Percentiles rank a stretch among this genome's conserved stretches.
Evolutionary conservation across 257 asterid genomes (phyloP).

Genomic region (Capsicum chinense): DNA sequence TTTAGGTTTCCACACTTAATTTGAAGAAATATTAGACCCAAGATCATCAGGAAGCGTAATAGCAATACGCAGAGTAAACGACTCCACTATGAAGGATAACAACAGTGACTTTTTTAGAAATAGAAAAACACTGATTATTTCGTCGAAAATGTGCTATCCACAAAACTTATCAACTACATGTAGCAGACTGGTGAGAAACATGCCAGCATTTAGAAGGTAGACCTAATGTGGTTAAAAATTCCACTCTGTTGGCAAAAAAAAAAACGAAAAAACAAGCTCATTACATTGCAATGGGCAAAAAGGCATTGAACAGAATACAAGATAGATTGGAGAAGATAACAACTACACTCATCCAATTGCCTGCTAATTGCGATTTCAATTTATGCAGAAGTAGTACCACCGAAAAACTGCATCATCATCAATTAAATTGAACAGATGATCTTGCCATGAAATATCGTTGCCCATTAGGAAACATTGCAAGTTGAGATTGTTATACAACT

Average conservation of each 20-base stretch:
- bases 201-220: neutral
- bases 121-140: no score
- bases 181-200: no score
- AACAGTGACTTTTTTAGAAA: no score
- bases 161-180: no score
- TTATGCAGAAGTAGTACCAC: neutral
- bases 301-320: neutral
- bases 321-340: conserved; percentile 2
- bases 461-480: neutral
- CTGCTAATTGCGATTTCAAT: conserved; percentile 7
- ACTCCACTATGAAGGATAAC: no score
- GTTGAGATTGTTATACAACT: neutral
- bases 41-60: no score
- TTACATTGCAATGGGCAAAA: neutral
- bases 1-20: no score
- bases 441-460: neutral
- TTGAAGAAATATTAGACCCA: no score
- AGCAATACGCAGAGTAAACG: no score
- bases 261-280: neutral
- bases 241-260: neutral
- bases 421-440: conserved; percentile 11
- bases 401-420: neutral
- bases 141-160: no score
- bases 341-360: neutral
- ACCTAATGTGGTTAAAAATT: neutral